These are phyloP conservation scores for Trypanosoma cruzi DNA, from an alignment of 208 protist genomes.

Conservation along the genomic window DNA sequence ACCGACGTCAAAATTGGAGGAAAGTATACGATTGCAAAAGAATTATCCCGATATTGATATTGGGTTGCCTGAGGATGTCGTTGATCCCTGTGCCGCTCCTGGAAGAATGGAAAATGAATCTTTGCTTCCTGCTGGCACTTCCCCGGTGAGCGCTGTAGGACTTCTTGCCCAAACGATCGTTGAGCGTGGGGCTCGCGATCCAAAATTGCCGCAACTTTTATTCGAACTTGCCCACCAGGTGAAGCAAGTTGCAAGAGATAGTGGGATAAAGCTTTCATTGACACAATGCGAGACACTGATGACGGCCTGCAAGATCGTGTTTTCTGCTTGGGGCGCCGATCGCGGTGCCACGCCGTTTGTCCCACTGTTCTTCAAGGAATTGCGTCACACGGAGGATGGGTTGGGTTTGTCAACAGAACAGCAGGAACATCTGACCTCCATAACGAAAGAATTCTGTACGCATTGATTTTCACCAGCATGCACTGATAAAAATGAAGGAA, in stretches of 20 bases:
- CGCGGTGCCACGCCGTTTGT: slow-evolving; percentile 54
- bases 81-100: slow-evolving; percentile 9
- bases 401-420: slow-evolving; percentile 58
- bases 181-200: slow-evolving; percentile 82
- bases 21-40: slow-evolving; percentile 59
- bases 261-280: slow-evolving; percentile 37
- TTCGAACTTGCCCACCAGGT: slow-evolving; percentile 58
- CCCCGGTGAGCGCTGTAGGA: slow-evolving; percentile 53
- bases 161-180: slow-evolving; percentile 75
- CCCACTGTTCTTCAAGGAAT: slow-evolving; percentile 61
- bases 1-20: slow-evolving; percentile 59
- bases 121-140: slow-evolving; percentile 50
- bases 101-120: slow-evolving; percentile 55
- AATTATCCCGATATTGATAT: slow-evolving; percentile 85
- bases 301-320: slow-evolving; percentile 75
- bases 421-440: slow-evolving; percentile 60
- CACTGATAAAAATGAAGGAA: background rate
- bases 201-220: slow-evolving; percentile 51
- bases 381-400: slow-evolving; percentile 52
- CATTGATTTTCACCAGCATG: slow-evolving; percentile 7
- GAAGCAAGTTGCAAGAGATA: slow-evolving; percentile 36
- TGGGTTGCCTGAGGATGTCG: slow-evolving; percentile 39
- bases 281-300: slow-evolving; percentile 68
- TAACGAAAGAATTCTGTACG: slow-evolving; percentile 59
- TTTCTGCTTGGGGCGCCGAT: slow-evolving; percentile 81